phyloP scores from a whole-genome alignment of 148 eudicot genomes.

The Pouteria glomerata region DNA sequence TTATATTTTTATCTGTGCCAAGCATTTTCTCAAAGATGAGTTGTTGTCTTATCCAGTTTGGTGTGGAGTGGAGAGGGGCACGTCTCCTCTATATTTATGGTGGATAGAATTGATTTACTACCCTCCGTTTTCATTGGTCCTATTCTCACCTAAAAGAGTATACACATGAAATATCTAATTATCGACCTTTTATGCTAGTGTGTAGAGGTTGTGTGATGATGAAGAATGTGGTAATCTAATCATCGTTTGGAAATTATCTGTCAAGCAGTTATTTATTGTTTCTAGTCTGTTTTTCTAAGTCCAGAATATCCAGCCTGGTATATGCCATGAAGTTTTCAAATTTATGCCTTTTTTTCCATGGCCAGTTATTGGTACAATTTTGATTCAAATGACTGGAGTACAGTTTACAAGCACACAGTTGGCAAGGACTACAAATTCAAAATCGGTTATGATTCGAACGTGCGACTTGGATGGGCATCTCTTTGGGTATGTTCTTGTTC shows the following conservation, averaged over 20 bases:
- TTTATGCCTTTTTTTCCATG: slow-evolving; percentile 7
- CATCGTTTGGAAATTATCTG: not conserved
- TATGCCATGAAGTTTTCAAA: not conserved
- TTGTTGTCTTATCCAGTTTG: not conserved
- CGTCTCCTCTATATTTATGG: not conserved
- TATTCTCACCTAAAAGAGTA: not conserved
- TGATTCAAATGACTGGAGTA: slow-evolving; percentile 83
- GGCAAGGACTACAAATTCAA: slow-evolving; percentile 90
- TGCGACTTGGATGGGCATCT: slow-evolving; percentile 93
- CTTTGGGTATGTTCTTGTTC: slow-evolving; percentile 63
- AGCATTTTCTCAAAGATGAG: not conserved
- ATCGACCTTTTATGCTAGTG: too few relatives aligned
- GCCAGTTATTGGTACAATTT: slow-evolving; percentile 84
- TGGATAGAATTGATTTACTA: not conserved
- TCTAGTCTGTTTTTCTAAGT: not conserved
- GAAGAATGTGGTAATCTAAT: too few relatives aligned
- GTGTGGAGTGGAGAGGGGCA: not conserved
- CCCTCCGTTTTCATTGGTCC: not conserved
- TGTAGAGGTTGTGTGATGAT: too few relatives aligned
- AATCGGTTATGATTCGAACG: slow-evolving; percentile 93
- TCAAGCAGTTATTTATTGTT: not conserved
- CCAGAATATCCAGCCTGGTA: not conserved
- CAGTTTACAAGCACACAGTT: slow-evolving; percentile 79
- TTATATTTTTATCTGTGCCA: not conserved
- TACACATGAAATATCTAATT: too few relatives aligned